These are phyloP conservation scores for Pythium dissotocum DNA, from an alignment of 352 stramenopile species.

Conservation along the genomic window DNA sequence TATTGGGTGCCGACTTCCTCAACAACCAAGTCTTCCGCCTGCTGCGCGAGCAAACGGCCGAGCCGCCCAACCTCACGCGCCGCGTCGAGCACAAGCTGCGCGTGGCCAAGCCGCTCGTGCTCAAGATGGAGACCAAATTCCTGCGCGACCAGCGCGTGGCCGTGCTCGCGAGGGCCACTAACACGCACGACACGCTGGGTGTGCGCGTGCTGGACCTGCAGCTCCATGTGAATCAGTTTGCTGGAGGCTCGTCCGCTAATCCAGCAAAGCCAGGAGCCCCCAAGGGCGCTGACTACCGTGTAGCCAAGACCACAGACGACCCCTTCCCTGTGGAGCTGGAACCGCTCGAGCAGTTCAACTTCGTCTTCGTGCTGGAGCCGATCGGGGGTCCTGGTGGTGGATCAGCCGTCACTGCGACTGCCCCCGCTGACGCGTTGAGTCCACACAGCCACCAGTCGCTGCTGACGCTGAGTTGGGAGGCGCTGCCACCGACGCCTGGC, in stretches of 20 bases:
- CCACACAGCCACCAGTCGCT: conserved; percentile 43
- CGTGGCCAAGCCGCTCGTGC: conserved; percentile 55
- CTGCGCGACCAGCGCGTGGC: conserved; percentile 40
- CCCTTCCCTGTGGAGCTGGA: conserved; percentile 57
- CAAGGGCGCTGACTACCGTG: conserved; percentile 9
- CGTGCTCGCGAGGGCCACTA: conserved; percentile 50
- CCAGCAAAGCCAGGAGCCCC: neutral
- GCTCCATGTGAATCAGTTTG: conserved; percentile 56
- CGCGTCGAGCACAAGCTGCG: conserved; percentile 48
- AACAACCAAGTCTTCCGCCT: conserved; percentile 43
- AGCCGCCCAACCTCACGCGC: conserved; percentile 42
- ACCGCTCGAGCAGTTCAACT: conserved; percentile 66
- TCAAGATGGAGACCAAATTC: conserved; percentile 57
- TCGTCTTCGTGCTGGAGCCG: conserved; percentile 32
- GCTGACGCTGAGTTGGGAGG: conserved; percentile 67
- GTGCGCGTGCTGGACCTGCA: conserved; percentile 62
- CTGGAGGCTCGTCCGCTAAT: neutral
- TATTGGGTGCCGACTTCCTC: conserved; percentile 43
- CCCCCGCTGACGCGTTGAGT: neutral
- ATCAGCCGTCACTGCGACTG: neutral
- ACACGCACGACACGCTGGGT: conserved; percentile 41
- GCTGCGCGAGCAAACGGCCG: conserved; percentile 47
- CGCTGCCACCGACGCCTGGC: conserved; percentile 1
- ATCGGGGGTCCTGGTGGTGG: neutral
- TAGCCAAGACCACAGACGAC: conserved; percentile 33